These are phyloP conservation scores for Fusarium anguioides DNA, from an alignment of 2,329 filamentous ascomycete species.

Conservation along the genomic window DNA sequence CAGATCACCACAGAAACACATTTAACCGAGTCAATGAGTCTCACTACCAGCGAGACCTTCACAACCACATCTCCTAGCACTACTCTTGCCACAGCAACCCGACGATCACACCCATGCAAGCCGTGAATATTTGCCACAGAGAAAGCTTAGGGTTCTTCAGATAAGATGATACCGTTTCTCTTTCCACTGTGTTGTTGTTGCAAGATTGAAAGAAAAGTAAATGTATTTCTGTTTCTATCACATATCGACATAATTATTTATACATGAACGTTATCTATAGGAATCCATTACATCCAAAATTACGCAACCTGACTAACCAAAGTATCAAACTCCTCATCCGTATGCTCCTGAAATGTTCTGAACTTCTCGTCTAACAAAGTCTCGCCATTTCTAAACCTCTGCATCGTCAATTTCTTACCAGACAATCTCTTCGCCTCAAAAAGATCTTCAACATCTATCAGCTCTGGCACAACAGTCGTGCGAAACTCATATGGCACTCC, in stretches of 20 bases:
- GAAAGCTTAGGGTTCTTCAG: too few species aligned
- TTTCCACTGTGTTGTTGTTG: too few species aligned
- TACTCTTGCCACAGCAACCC: too few species aligned
- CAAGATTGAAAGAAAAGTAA: too few species aligned
- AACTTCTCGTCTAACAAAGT: conserved; percentile 17
- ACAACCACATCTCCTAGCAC: too few species aligned
- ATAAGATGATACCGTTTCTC: too few species aligned
- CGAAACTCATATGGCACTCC: conserved; percentile 38
- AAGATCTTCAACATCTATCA: conserved; percentile 39
- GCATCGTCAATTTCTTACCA: conserved; percentile 37
- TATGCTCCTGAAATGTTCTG: conserved; percentile 27
- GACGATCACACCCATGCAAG: too few species aligned
- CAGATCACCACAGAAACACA: too few species aligned
- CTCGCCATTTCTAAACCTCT: conserved; percentile 33
- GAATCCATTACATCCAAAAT: fast-evolving
- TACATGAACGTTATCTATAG: fast-evolving
- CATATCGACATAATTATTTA: not conserved
- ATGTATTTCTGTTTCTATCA: not conserved
- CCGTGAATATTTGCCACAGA: too few species aligned
- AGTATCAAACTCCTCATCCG: conserved; percentile 32
- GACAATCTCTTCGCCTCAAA: conserved; percentile 41
- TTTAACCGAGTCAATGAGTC: too few species aligned
- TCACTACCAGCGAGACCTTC: too few species aligned
- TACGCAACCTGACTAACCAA: conserved; percentile 33
- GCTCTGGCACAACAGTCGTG: conserved; percentile 35